phyloP scores from a whole-genome alignment of 139 green algal species.

The Chlorella sp. region DNA sequence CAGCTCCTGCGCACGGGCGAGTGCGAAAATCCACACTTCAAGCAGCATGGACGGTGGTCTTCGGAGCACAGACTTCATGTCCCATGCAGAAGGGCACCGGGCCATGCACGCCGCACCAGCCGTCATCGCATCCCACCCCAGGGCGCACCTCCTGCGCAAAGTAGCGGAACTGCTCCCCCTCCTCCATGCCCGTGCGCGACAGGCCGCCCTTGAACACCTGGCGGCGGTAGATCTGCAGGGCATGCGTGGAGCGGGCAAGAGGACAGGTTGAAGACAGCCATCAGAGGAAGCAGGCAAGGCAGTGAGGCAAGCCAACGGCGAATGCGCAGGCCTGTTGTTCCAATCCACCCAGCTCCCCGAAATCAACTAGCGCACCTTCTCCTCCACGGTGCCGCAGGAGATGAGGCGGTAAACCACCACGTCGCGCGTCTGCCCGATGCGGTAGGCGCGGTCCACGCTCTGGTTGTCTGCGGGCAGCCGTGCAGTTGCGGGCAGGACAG shows the following conservation, averaged over 20 bases:
- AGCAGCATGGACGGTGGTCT: too few relatives aligned
- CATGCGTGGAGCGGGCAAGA: not conserved
- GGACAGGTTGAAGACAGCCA: not conserved
- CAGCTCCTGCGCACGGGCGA: constrained; percentile 67
- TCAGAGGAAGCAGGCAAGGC: not conserved
- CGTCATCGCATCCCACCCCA: too few relatives aligned
- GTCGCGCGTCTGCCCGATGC: constrained; percentile 76
- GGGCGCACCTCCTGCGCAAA: constrained; percentile 63
- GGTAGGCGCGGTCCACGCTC: constrained; percentile 87
- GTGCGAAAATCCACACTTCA: not conserved
- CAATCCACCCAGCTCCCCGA: too few relatives aligned
- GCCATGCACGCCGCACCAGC: too few relatives aligned
- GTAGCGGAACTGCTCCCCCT: constrained; percentile 80
- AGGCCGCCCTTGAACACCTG: constrained; percentile 87
- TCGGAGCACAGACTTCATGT: too few relatives aligned
- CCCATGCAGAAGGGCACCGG: too few relatives aligned
- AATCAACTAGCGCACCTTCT: constrained; percentile 93
- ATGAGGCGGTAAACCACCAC: constrained; percentile 92
- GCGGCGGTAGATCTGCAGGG: constrained; percentile 2
- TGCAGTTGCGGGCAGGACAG: too few relatives aligned
- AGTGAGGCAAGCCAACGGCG: too few relatives aligned
- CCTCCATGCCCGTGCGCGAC: constrained; percentile 75
- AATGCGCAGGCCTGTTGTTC: too few relatives aligned
- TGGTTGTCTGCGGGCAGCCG: constrained; percentile 74
- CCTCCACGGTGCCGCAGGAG: constrained; percentile 90